These are phyloP conservation scores for Ceratocystis alfenasii DNA, from an alignment of 2,329 filamentous ascomycete species.

Conservation along the genomic window DNA sequence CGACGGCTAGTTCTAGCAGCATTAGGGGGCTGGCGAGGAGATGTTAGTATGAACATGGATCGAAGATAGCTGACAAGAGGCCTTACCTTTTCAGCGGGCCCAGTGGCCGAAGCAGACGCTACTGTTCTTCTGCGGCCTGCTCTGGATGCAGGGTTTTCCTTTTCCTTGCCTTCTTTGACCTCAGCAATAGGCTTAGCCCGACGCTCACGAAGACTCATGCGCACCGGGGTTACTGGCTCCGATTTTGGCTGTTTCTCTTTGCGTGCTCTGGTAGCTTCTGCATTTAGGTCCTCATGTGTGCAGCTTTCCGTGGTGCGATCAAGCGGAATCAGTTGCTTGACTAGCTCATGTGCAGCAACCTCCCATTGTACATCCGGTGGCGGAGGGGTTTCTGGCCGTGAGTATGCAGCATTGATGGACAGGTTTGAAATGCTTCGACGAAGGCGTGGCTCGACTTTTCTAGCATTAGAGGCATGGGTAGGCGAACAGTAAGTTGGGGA, in stretches of 20 bases:
- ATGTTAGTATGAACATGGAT: neutral
- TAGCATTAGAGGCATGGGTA: slow-evolving; percentile 77
- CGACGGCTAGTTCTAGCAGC: slow-evolving; percentile 31
- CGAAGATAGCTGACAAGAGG: neutral
- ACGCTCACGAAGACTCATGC: slow-evolving; percentile 63
- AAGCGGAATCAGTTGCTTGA: slow-evolving; percentile 66
- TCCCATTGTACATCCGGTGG: slow-evolving; percentile 78
- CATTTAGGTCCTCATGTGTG: slow-evolving; percentile 64
- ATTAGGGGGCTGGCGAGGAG: slow-evolving; percentile 5
- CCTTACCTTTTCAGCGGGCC: slow-evolving; percentile 32
- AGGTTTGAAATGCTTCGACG: slow-evolving; percentile 47
- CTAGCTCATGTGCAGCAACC: slow-evolving; percentile 69
- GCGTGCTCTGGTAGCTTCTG: slow-evolving; percentile 50
- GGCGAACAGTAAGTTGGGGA: slow-evolving; percentile 71
- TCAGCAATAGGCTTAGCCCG: slow-evolving; percentile 47
- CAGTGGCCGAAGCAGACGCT: slow-evolving; percentile 26
- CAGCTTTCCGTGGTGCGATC: slow-evolving; percentile 65
- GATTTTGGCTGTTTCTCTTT: slow-evolving; percentile 50
- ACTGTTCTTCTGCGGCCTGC: slow-evolving; percentile 51
- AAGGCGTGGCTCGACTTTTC: slow-evolving; percentile 57
- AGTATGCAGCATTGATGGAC: slow-evolving; percentile 30
- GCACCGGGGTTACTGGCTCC: slow-evolving; percentile 30
- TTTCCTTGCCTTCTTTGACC: slow-evolving; percentile 35
- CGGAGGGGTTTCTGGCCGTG: slow-evolving; percentile 49
- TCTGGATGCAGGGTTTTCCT: slow-evolving; percentile 29